Conservation (phyloP, 306 rosid species). For the Potentilla sterilis region DNA sequence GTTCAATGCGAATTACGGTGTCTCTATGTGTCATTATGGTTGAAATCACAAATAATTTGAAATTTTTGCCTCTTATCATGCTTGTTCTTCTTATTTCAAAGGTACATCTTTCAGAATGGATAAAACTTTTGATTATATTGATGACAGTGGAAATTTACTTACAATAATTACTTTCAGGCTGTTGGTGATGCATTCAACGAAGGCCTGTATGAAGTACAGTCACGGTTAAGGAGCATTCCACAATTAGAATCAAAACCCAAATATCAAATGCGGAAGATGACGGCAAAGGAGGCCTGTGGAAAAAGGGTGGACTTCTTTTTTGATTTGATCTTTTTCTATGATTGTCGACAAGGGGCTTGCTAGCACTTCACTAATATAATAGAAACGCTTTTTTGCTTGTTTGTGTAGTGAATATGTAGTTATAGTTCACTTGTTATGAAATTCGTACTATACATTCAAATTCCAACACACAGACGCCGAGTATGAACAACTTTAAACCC, state of each 20-base stretch:
- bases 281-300: slow-evolving; percentile 90
- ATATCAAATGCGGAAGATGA: slow-evolving; percentile 91
- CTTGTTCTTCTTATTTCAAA: slow-evolving; percentile 97
- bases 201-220: slow-evolving; percentile 92
- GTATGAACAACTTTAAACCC: background rate
- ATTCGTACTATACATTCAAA: background rate
- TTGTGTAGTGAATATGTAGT: background rate
- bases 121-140: slow-evolving; percentile 21
- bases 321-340: background rate
- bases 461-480: background rate
- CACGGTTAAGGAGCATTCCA: slow-evolving; percentile 77
- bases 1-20: slow-evolving; percentile 97
- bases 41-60: slow-evolving; percentile 90
- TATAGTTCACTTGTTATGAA: too few relatives aligned
- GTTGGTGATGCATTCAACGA: slow-evolving; percentile 73
- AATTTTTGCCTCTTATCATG: slow-evolving; percentile 86
- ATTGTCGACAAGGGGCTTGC: slow-evolving; percentile 4
- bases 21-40: slow-evolving; percentile 97
- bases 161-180: slow-evolving; percentile 53
- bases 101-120: slow-evolving; percentile 40
- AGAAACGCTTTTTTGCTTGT: background rate
- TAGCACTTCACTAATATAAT: too few relatives aligned
- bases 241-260: slow-evolving; percentile 91
- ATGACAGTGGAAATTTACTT: slow-evolving; percentile 21
- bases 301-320: slow-evolving; percentile 54